Percentiles rank a stretch among this genome's conserved stretches.
phyloP scores from a whole-genome alignment of 2,329 filamentous ascomycete genomes.

The Alternaria sp. region DNA sequence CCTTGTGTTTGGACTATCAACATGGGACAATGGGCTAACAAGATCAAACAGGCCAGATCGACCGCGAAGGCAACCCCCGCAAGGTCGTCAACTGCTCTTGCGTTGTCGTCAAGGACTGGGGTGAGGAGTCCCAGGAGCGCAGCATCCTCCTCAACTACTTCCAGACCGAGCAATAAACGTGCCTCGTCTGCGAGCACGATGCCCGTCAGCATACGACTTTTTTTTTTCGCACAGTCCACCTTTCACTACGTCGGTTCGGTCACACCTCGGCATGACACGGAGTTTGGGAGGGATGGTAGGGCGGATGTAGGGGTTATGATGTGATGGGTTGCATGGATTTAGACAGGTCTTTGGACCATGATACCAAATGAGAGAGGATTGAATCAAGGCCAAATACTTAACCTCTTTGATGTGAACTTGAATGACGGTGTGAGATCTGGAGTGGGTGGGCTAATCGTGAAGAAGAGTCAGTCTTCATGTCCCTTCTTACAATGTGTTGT shows the following conservation, averaged over 20 bases:
- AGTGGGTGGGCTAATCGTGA: neutral
- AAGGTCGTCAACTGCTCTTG: constrained; percentile 99
- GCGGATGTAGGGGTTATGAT: constrained; percentile 11
- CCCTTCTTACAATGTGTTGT: neutral
- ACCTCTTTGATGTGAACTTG: neutral
- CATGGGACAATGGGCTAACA: constrained; percentile 17
- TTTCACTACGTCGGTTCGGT: constrained; percentile 30
- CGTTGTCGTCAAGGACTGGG: constrained; percentile 99
- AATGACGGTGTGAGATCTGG: neutral
- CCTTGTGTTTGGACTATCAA: constrained; percentile 5
- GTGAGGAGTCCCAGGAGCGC: constrained; percentile 99
- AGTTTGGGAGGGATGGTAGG: constrained; percentile 19
- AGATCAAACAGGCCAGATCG: constrained; percentile 78
- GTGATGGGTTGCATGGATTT: constrained; percentile 28
- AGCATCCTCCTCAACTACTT: constrained; percentile 99
- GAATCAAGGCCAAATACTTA: constrained; percentile 1
- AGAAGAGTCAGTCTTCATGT: neutral
- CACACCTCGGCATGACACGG: constrained; percentile 23
- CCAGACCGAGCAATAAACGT: constrained; percentile 75
- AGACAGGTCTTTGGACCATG: constrained; percentile 21
- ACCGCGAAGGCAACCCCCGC: constrained; percentile 98
- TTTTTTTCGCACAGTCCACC: constrained; percentile 20
- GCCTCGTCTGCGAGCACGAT: constrained; percentile 17
- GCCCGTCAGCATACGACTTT: constrained; percentile 13
- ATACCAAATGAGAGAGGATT: constrained; percentile 20